Evolutionary conservation across 768 basidiomycete genomes (phyloP).

Genomic region (Tricholoma sp.): DNA sequence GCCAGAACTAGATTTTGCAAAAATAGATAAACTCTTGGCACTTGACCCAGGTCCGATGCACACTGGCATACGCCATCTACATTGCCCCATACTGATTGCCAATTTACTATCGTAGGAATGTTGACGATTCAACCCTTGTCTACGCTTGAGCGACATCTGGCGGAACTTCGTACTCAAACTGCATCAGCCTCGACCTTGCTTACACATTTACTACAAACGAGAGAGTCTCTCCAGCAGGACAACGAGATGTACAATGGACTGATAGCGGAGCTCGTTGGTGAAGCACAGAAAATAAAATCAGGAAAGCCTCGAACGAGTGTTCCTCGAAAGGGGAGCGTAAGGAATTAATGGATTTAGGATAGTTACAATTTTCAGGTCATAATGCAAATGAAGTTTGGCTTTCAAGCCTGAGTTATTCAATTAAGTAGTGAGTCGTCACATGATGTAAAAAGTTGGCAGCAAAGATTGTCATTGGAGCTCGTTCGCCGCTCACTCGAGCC

Average conservation of each 20-base stretch:
- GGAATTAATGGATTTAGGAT: constrained; percentile 26
- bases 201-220: constrained; percentile 76
- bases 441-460: not conserved
- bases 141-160: constrained; percentile 60
- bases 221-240: constrained; percentile 80
- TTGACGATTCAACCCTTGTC: constrained; percentile 66
- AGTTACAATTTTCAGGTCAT: not conserved
- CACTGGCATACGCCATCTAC: constrained; percentile 1
- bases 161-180: constrained; percentile 67
- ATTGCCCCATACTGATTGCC: not conserved
- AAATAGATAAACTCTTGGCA: constrained; percentile 60
- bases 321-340: constrained; percentile 41
- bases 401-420: no score
- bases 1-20: constrained; percentile 65
- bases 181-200: constrained; percentile 70
- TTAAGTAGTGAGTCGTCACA: not conserved
- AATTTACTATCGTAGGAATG: constrained; percentile 43
- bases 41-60: constrained; percentile 55
- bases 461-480: not conserved
- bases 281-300: constrained; percentile 80
- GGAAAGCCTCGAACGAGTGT: constrained; percentile 47
- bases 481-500: no score
- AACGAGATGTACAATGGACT: constrained; percentile 86
- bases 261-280: constrained; percentile 88
- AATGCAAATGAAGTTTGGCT: no score